Conservation (phyloP, 768 basidiomycete species). For the Psilocybe cubensis region DNA sequence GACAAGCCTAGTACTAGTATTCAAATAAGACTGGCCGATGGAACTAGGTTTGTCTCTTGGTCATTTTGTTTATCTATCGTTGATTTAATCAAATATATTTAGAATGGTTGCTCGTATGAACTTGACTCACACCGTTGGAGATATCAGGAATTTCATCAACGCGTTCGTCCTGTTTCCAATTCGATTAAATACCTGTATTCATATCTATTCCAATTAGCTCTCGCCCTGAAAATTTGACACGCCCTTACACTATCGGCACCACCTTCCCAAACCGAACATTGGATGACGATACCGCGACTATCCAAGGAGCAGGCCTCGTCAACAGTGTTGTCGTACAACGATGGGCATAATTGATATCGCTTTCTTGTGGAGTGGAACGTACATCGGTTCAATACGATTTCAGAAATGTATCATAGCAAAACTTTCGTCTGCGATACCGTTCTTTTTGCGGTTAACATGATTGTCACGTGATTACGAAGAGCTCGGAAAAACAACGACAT, state of each 20-base stretch:
- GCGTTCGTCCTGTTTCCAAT: conserved; percentile 58
- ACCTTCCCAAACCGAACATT: conserved; percentile 86
- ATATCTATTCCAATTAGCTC: conserved; percentile 46
- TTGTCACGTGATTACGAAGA: background rate
- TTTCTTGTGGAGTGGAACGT: background rate
- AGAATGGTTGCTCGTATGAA: conserved; percentile 90
- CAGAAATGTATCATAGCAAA: background rate
- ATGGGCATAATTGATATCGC: conserved; percentile 50
- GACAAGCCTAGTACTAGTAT: conserved; percentile 83
- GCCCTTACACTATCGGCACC: conserved; percentile 79
- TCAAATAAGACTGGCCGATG: conserved; percentile 90
- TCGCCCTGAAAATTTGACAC: conserved; percentile 62
- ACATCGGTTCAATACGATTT: background rate
- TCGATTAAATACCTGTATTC: background rate
- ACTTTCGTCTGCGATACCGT: background rate
- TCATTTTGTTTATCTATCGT: background rate
- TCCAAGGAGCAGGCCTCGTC: conserved; percentile 70
- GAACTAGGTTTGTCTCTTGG: conserved; percentile 65
- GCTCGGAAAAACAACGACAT: background rate
- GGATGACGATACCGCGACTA: conserved; percentile 64
- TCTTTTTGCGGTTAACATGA: background rate
- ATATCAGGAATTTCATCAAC: conserved; percentile 87
- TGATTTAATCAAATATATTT: background rate
- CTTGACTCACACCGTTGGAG: conserved; percentile 83
- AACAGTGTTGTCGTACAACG: conserved; percentile 89